phyloP scores from a whole-genome alignment of 768 basidiomycete genomes.

The Guyanaporus albipodus region DNA sequence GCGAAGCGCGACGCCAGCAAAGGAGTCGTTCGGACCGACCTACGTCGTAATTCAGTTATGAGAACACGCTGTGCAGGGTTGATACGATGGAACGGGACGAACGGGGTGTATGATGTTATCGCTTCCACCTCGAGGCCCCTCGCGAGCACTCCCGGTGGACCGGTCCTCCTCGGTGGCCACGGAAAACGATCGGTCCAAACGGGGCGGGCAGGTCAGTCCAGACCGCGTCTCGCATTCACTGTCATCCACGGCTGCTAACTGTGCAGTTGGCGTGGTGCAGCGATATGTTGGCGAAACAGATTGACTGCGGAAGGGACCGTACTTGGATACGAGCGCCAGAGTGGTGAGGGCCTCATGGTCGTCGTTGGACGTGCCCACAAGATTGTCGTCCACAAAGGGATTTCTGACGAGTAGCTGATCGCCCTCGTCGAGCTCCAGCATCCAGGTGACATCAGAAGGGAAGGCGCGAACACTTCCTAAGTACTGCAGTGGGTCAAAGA shows the following conservation, averaged over 20 bases:
- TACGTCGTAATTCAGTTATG: slow-evolving; percentile 25
- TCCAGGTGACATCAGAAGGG: slow-evolving; percentile 24
- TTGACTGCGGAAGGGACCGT: slow-evolving; percentile 18
- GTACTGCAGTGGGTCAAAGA: not conserved
- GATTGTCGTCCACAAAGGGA: slow-evolving; percentile 9
- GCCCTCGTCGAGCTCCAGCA: slow-evolving; percentile 25
- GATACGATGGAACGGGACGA: slow-evolving; percentile 3
- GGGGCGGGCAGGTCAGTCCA: slow-evolving; percentile 2
- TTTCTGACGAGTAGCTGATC: slow-evolving; percentile 21
- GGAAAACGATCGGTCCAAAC: not conserved
- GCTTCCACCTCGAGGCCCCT: not conserved
- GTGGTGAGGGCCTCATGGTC: not conserved
- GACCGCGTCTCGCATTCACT: slow-evolving; percentile 4
- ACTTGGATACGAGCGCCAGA: not conserved
- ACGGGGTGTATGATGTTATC: slow-evolving; percentile 15
- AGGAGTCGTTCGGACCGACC: slow-evolving; percentile 73
- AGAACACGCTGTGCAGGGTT: not conserved
- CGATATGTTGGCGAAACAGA: slow-evolving; percentile 5
- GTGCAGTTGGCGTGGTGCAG: not conserved
- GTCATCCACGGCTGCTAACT: not conserved
- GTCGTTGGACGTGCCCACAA: not conserved
- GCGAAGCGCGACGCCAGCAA: slow-evolving; percentile 83
- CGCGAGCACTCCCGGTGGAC: not conserved
- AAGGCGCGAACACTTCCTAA: slow-evolving; percentile 2
- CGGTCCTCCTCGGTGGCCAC: not conserved